Conservation (phyloP, 495 filamentous ascomycete genomes). For the Daldinia childiae region DNA sequence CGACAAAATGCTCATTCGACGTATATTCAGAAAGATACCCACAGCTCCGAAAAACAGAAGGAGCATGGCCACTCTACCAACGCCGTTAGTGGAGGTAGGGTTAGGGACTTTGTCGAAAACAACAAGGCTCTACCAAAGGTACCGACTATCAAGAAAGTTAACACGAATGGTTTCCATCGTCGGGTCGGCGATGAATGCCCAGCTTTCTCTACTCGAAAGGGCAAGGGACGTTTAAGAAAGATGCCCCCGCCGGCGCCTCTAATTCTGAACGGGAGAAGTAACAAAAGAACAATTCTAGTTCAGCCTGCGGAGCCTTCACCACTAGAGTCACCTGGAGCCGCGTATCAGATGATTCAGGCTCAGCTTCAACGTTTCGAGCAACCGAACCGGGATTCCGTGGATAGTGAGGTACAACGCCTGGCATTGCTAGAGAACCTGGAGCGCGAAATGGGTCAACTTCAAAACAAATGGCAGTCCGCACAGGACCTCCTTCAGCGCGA, state of each 20-base stretch:
- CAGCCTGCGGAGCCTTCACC: conserved; percentile 57
- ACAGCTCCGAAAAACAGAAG: conserved; percentile 6
- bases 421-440: conserved; percentile 62
- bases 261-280: conserved; percentile 48
- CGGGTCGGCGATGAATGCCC: conserved; percentile 64
- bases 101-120: conserved; percentile 9
- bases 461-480: conserved; percentile 61
- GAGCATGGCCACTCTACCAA: conserved; percentile 6
- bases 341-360: conserved; percentile 59
- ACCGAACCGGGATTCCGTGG: conserved; percentile 39
- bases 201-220: conserved; percentile 60
- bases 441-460: conserved; percentile 62
- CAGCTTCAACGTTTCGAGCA: conserved; percentile 59
- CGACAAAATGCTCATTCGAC: conserved; percentile 48
- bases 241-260: conserved; percentile 62
- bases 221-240: conserved; percentile 50
- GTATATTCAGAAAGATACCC: conserved; percentile 44
- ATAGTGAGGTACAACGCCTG: conserved; percentile 50
- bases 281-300: conserved; percentile 48
- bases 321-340: conserved; percentile 58
- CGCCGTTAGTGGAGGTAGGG: conserved; percentile 36
- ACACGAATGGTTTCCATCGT: conserved; percentile 53
- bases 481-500: conserved; percentile 58
- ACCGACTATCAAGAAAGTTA: not conserved
- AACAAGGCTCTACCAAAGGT: conserved; percentile 2